phyloP scores from a whole-genome alignment of 108 stramenopile genomes.

The Epithemia pelagica region DNA sequence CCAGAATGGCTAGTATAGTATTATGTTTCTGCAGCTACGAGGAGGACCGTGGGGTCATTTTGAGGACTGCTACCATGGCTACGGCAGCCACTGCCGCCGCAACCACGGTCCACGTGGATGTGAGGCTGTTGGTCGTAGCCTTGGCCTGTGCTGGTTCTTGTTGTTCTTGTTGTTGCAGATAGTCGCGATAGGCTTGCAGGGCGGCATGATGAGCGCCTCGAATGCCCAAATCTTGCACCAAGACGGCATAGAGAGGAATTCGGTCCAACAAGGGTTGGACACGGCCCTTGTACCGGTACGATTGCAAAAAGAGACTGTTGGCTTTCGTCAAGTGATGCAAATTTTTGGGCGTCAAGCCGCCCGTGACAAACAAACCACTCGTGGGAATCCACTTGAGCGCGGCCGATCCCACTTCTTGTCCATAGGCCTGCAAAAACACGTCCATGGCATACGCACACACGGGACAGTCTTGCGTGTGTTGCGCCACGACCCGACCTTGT shows the following conservation, averaged over 20 bases:
- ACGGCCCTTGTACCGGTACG: conserved; percentile 91
- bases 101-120: neutral
- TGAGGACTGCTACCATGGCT: no score
- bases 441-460: conserved; percentile 46
- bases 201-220: conserved; percentile 70
- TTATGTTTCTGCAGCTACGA: no score
- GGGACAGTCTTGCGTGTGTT: conserved; percentile 12
- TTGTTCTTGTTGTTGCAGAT: neutral
- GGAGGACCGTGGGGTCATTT: no score
- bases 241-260: conserved; percentile 86
- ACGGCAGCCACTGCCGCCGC: neutral
- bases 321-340: conserved; percentile 60
- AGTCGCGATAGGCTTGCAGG: conserved; percentile 8
- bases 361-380: conserved; percentile 92
- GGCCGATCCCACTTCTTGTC: conserved; percentile 83
- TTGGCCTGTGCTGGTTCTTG: neutral
- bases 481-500: conserved; percentile 63
- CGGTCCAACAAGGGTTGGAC: conserved; percentile 53
- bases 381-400: conserved; percentile 89
- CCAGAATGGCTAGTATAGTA: no score
- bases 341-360: conserved; percentile 96
- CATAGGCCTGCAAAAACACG: conserved; percentile 77
- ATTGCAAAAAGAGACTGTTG: conserved; percentile 83
- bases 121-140: neutral
- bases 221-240: conserved; percentile 91